A percentile compares a stretch with the other conserved stretches of the same genome.
Evolutionary conservation across 2,329 filamentous ascomycete genomes (phyloP).

Genomic region (Fusarium sp.): DNA sequence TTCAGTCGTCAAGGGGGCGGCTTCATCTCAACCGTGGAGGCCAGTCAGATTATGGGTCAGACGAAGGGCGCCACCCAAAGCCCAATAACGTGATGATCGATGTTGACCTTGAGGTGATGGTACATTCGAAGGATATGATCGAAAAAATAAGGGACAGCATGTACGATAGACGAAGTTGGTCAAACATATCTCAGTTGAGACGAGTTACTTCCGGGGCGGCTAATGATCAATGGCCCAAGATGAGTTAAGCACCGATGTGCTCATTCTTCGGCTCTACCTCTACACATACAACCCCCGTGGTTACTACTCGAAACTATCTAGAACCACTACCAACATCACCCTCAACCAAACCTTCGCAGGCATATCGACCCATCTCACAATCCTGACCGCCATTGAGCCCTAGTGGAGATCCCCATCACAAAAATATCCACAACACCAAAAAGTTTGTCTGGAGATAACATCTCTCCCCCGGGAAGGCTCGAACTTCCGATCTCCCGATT

Average conservation of each 20-base stretch:
- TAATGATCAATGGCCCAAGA: background rate
- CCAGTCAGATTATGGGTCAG: conserved; percentile 51
- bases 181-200: background rate
- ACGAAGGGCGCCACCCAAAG: conserved; percentile 34
- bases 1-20: conserved; percentile 40
- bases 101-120: background rate
- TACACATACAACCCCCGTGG: background rate
- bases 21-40: conserved; percentile 44
- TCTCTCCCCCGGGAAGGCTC: conserved; percentile 47
- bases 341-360: background rate
- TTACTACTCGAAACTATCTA: background rate
- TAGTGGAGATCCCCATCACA: conserved; percentile 18
- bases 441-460: conserved; percentile 17
- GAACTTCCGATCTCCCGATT: conserved; percentile 48
- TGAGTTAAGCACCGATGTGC: background rate
- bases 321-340: background rate
- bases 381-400: conserved; percentile 12
- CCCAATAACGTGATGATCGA: conserved; percentile 5
- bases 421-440: conserved; percentile 30
- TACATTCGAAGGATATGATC: background rate
- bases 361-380: conserved; percentile 11
- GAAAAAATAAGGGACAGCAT: background rate
- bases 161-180: background rate
- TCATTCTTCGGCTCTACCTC: background rate
- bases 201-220: background rate